Base-by-base conservation (phyloP, 345 rosid genomes). In the Turnera subulata region DNA sequence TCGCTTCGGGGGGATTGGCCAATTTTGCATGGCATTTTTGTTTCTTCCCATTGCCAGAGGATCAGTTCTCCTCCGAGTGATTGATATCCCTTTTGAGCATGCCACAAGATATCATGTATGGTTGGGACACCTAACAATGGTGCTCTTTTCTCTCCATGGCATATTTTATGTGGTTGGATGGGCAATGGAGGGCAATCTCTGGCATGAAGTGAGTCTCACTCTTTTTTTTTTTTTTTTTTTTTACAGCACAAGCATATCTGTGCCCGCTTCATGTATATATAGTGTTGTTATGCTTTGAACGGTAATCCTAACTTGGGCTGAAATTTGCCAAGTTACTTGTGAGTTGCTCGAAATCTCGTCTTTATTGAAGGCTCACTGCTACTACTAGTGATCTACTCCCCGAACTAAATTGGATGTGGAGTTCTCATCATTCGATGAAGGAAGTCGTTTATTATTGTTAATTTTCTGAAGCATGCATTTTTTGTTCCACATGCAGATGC, bases 11-110 rank as follows among this genome's bases (percentile, higher is more conserved):
- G 72, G 79, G 73, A 73, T 89, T 23, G 98, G 98, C 61, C 60
- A 80, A 61, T 67, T 77, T 64, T 84, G 89, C 78, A 12, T 82
- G 78, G 89, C 67, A 12, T 80, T 92, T 63, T 59, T 92, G 69
- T 92, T 92, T 67, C 87, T 89, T 47, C 98, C 95, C 13, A 51
- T 92, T 58, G 70, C 95, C 7, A 82, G 96, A 75, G 96, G 98
- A 48, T 92, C 98, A 1, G 56, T 84, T 67, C 86, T 92, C 55
- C 95, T 92, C 20, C 93, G 89, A 32, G 68, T 89, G 23, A 51
- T 83, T 25, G 88, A 89, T 60, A 80, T 92, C 76, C 96, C 96
- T 11, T 86, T 92, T 46, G 96, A 89, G 73, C 96, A 89, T 68
- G 98, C 96, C 14, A 82, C 91, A 18, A 73, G 72, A 73, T 91